Conservation (phyloP, 495 filamentous ascomycete genomes). For the Barbatosphaeria neglecta region DNA sequence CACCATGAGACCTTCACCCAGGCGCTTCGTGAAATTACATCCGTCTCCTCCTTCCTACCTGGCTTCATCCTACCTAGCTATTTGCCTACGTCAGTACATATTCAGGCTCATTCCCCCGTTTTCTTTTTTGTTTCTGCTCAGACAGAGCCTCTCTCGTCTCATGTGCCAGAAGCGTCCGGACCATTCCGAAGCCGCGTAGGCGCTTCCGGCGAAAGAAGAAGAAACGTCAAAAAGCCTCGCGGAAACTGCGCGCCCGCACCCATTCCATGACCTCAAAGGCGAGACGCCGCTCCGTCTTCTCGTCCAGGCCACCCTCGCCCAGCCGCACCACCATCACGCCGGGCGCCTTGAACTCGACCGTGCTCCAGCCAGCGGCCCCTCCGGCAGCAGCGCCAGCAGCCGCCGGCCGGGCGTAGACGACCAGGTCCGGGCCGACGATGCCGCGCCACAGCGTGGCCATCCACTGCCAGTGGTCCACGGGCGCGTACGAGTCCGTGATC, state of each 20-base stretch:
- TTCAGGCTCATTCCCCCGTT: no score
- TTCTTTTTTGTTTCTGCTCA: no score
- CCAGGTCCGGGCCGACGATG: slow-evolving; percentile 76
- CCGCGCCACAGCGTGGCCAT: slow-evolving; percentile 90
- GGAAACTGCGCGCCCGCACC: slow-evolving; percentile 40
- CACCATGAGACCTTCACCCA: no score
- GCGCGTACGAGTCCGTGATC: slow-evolving; percentile 64
- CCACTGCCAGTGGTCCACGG: slow-evolving; percentile 96
- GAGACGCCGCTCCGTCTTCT: slow-evolving; percentile 56
- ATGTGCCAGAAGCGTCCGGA: no score
- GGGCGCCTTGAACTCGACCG: slow-evolving; percentile 44
- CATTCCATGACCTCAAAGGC: slow-evolving; percentile 80
- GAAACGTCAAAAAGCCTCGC: neutral
- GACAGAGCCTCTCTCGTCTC: no score
- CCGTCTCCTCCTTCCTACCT: no score
- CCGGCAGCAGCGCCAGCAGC: neutral
- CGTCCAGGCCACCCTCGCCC: slow-evolving; percentile 37
- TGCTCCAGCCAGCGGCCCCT: slow-evolving; percentile 17
- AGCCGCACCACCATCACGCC: slow-evolving; percentile 27
- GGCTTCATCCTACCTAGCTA: no score
- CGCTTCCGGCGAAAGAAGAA: no score
- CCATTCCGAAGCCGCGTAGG: no score
- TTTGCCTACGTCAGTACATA: no score
- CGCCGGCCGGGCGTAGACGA: slow-evolving; percentile 48
- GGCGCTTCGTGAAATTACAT: no score